These are phyloP conservation scores for Candolleomyces eurysporus DNA, from an alignment of 768 basidiomycete species.

Conservation along the genomic window DNA sequence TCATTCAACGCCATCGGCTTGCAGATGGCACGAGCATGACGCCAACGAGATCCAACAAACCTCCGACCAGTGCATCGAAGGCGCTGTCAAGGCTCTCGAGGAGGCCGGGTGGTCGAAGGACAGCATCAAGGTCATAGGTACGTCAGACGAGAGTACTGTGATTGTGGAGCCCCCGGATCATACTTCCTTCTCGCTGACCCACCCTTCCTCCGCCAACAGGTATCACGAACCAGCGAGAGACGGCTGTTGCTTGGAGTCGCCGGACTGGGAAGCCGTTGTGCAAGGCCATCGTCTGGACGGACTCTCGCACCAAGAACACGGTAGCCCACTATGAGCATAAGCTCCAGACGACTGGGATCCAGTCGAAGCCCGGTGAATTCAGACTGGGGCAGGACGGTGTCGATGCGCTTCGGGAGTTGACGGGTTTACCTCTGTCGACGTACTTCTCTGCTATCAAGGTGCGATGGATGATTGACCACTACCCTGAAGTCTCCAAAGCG, in stretches of 20 bases:
- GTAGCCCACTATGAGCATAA: slow-evolving; percentile 80
- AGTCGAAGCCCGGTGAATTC: slow-evolving; percentile 62
- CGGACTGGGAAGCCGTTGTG: slow-evolving; percentile 87
- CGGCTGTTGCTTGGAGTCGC: slow-evolving; percentile 90
- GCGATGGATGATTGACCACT: slow-evolving; percentile 94
- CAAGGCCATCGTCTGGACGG: slow-evolving; percentile 93
- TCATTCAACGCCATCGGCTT: background rate
- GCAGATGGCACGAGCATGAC: slow-evolving; percentile 95
- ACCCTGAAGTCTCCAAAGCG: slow-evolving; percentile 71
- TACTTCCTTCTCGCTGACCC: background rate
- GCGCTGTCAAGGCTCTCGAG: slow-evolving; percentile 70
- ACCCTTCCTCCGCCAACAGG: slow-evolving; percentile 40
- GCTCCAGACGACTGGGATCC: slow-evolving; percentile 70
- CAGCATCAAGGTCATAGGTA: slow-evolving; percentile 91
- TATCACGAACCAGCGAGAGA: slow-evolving; percentile 97
- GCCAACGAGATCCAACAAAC: slow-evolving; percentile 76
- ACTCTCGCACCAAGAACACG: slow-evolving; percentile 84
- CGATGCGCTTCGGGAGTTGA: slow-evolving; percentile 68
- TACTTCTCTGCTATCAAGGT: slow-evolving; percentile 98
- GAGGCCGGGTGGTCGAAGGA: slow-evolving; percentile 71
- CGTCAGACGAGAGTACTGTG: slow-evolving; percentile 20
- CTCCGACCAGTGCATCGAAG: slow-evolving; percentile 72
- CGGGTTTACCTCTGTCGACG: slow-evolving; percentile 92
- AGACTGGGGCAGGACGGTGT: slow-evolving; percentile 71
- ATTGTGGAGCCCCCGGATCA: no score